Conservation (phyloP, 164 flowering plant genomes). For the Umbellularia californica region DNA sequence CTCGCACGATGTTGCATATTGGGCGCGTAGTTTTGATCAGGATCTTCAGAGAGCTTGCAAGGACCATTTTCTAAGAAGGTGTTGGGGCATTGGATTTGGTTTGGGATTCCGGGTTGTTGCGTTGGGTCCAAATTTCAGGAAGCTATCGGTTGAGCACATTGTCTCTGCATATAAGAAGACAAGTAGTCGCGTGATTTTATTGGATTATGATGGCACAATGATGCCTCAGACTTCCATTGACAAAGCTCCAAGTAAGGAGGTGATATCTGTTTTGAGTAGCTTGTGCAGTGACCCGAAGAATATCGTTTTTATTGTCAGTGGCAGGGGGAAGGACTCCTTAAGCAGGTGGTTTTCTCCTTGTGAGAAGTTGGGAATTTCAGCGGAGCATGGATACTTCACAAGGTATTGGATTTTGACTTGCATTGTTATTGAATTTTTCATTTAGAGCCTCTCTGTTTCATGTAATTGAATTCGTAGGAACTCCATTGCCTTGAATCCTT, state of each 20-base stretch:
- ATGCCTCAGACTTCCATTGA: constrained; percentile 17
- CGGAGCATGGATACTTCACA: constrained; percentile 20
- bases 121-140: constrained; percentile 16
- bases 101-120: constrained; percentile 18
- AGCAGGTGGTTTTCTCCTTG: constrained; percentile 19
- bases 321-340: constrained; percentile 15
- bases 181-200: constrained; percentile 11
- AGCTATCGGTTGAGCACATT: constrained; percentile 14
- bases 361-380: constrained; percentile 14
- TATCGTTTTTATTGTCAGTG: constrained; percentile 18
- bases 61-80: constrained; percentile 13
- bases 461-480: too few species aligned
- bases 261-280: constrained; percentile 11
- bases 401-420: constrained; percentile 8
- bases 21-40: constrained; percentile 16
- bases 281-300: constrained; percentile 19
- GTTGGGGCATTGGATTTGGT: constrained; percentile 24
- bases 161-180: constrained; percentile 15
- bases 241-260: constrained; percentile 16
- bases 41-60: constrained; percentile 19
- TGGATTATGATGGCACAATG: constrained; percentile 19
- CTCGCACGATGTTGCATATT: constrained; percentile 16
- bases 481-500: neutral
- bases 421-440: neutral
- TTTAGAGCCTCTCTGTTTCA: neutral